Conservation (phyloP, 805 yeast genomes). For the Metschnikowia amazonensis region DNA sequence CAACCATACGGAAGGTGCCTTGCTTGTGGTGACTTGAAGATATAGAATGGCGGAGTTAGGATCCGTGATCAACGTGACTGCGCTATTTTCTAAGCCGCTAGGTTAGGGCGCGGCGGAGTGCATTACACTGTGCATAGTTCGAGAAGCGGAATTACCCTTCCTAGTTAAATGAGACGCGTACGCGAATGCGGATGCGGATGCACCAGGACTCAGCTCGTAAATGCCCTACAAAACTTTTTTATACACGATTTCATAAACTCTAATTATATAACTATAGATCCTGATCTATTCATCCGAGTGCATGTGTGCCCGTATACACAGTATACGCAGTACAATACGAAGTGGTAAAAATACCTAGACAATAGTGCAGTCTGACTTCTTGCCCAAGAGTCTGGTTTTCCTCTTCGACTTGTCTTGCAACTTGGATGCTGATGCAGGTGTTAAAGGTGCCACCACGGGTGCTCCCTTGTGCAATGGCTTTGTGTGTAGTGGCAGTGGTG, state of each 20-base stretch:
- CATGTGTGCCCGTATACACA: neutral
- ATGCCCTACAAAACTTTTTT: neutral
- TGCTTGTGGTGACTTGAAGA: neutral
- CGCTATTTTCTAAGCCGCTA: neutral
- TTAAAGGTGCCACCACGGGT: neutral
- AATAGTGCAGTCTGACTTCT: conserved; percentile 1
- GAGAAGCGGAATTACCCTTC: neutral
- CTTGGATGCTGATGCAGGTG: neutral
- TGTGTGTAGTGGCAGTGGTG: neutral
- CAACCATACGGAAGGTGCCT: neutral
- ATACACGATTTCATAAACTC: neutral
- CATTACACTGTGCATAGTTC: conserved; percentile 1
- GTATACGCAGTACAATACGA: neutral
- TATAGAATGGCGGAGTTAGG: neutral
- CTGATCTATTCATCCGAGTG: neutral
- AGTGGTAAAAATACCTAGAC: neutral
- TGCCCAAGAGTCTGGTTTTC: conserved; percentile 3
- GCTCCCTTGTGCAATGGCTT: neutral
- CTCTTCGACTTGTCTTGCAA: neutral
- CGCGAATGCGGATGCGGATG: neutral
- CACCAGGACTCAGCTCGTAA: neutral
- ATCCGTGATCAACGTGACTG: neutral
- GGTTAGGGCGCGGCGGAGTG: conserved; percentile 1
- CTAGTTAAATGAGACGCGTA: conserved; percentile 5
- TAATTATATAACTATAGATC: neutral